Evolutionary conservation across 495 filamentous ascomycete species (phyloP), one percentile per base, ranked within the genome.

Genomic region (Lepraria neglecta): DNA sequence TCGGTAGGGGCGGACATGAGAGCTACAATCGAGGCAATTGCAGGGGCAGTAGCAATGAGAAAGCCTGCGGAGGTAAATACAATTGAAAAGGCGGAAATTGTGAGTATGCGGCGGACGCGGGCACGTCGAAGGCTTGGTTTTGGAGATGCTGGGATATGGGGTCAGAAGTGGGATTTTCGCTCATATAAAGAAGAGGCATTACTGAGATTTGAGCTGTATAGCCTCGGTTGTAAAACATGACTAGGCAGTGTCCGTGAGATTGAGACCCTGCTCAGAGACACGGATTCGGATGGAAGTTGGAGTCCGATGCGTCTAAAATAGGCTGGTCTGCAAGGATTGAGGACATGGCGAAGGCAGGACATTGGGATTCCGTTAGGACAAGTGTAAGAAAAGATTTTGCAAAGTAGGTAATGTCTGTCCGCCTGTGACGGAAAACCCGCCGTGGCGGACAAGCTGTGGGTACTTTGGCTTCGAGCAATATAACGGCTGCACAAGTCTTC

Each of bases 1-100:
- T 95, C 87, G 46, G 82, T 82, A 21, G 84, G 82, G 3, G 59
- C 53, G 12, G 61, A 57, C 57, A 69, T 50, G 4, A 67, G 60
- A 44, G 63, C 47, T 19, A 64, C 42, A 11, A 67, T 61, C 28
- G 62, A 59, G 2, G 66, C 44, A 40, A 66, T 61, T 35, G 59
- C 65, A 19, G 67, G 67, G 27, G 56, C 56, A 51, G 67, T 56
- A 28, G 65, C 65, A 58, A 67, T 60, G 30, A 67, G 45, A 40
- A 69, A 60, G 47, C 67, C 67, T 9, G 60, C 59, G 14, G 67
- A 61, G 38, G 66, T 65, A 57, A 67, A 69, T 30, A 65, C 45
- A 27, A 69, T 55, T 17, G 65, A 60, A 33, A 69, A 63, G 43
- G 60, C 63, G 46, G 50, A 53, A 10, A 63, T 58, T n/a, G 53